These are phyloP conservation scores for Ceratobasidium sp. DNA, from an alignment of 1,284 basidiomycete species.

Conservation along the genomic window DNA sequence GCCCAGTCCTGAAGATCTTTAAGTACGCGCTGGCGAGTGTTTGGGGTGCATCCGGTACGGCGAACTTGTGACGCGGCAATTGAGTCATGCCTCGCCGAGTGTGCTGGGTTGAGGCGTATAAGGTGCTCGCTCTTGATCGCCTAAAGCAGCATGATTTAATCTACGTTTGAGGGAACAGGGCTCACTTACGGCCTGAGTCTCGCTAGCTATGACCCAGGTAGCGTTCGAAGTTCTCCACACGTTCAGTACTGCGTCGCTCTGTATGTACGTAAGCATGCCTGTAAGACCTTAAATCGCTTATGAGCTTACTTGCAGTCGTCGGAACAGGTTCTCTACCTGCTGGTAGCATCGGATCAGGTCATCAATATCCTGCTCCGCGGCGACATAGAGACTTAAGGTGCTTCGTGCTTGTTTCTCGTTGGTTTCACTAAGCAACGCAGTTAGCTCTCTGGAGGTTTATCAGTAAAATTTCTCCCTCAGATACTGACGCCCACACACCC, in stretches of 20 bases:
- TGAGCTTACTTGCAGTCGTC: not conserved
- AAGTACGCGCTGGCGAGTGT: conserved; percentile 49
- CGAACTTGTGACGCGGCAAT: not conserved
- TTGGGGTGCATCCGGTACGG: conserved; percentile 31
- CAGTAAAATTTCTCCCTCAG: no score
- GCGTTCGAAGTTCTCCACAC: conserved; percentile 10
- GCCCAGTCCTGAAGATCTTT: conserved; percentile 49
- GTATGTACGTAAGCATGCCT: not conserved
- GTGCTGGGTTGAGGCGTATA: not conserved
- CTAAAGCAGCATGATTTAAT: no score
- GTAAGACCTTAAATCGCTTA: no score
- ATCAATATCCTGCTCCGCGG: not conserved
- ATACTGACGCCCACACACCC: no score
- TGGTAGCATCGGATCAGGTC: not conserved
- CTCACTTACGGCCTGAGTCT: not conserved
- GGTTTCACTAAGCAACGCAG: not conserved
- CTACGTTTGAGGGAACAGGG: not conserved
- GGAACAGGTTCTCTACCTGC: not conserved
- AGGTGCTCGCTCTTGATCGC: conserved; percentile 7
- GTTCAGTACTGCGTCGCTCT: not conserved
- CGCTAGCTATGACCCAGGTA: not conserved
- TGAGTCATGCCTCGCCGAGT: conserved; percentile 10
- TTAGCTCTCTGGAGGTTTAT: not conserved
- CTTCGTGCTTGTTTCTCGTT: not conserved
- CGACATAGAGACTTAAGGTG: not conserved